Base-by-base conservation (phyloP, 805 yeast genomes). In the Kuraishia capsulata region DNA sequence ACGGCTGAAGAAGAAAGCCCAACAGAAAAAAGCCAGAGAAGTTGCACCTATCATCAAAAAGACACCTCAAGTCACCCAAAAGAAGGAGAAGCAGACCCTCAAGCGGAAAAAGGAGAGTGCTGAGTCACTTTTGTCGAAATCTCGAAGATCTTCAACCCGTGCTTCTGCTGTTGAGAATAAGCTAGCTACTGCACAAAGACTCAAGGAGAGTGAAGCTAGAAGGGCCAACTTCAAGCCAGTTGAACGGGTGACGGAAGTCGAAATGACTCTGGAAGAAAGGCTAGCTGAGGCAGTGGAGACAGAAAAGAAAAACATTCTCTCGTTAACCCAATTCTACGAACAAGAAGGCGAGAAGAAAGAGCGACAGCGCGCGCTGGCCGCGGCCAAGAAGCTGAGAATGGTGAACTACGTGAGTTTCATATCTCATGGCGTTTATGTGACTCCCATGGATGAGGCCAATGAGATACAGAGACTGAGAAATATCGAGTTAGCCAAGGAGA, bases 231-330 rank as follows among this genome's bases (percentile, higher is more conserved):
- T 39, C 20, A 39, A 42, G 26, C 59, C 51, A 3, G 36, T 33
- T 16, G 37, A 28, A 18, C 53, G 45, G 58, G 66, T 54, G 62
- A 62, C 49, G 53, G 50, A 47, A 37, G 61, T 65, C 14, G 64
- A 66, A 40, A 61, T 77, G 51, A 81, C 92, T 0, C 82, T 82
- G 48, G 87, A 76, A 42, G 86, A 83, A 51, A 64, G 81, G 30
- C 57, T 83, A 33, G 80, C 71, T n/a, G 92, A 87, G 54, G 97
- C 98, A 1, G 64, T 78, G 34, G 82, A 80, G 48, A 92, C 97
- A 0, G 98, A 92, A 58, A 69, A 72, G 52, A 70, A 73, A 33
- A 92, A 92, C 56, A 62, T 77, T 2, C 64, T 75, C 20, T 82
- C 96, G 3, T 64, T 92, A 46, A 77, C 82, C 44, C 67, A 73